These are phyloP conservation scores for Colletotrichum endophyticum DNA, from an alignment of 2,329 filamentous ascomycete genomes.

Conservation along the genomic window DNA sequence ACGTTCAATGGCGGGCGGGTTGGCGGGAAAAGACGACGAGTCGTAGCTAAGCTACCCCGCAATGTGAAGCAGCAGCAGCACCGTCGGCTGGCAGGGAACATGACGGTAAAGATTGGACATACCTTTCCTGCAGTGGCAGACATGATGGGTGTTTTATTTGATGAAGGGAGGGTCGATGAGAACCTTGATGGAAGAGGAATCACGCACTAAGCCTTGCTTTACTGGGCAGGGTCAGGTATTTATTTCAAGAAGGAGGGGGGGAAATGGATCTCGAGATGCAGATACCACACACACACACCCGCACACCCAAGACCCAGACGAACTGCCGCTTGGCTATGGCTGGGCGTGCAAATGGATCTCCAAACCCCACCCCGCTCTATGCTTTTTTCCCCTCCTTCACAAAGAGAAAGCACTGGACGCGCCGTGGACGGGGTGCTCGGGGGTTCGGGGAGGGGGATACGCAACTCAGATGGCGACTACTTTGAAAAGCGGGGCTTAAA, in stretches of 20 bases:
- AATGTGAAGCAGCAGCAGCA: background rate
- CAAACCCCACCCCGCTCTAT: conserved; percentile 16
- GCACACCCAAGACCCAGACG: background rate
- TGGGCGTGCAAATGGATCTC: conserved; percentile 1
- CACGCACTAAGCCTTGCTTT: conserved; percentile 6
- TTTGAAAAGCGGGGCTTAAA: conserved; percentile 5
- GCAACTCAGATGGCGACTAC: background rate
- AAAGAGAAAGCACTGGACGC: background rate
- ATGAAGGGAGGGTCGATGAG: conserved; percentile 11
- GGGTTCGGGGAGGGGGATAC: conserved; percentile 16
- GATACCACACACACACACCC: background rate
- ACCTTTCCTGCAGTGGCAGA: conserved; percentile 25
- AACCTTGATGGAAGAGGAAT: conserved; percentile 21
- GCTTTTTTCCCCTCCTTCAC: background rate
- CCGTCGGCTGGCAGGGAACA: background rate
- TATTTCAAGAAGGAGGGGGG: conserved; percentile 4
- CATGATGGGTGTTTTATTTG: conserved; percentile 11
- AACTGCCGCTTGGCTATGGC: conserved; percentile 12
- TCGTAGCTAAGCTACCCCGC: conserved; percentile 19
- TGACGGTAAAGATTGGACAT: background rate
- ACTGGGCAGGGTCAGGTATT: conserved; percentile 19
- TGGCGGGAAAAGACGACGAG: background rate
- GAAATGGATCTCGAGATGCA: background rate
- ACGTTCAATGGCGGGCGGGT: background rate
- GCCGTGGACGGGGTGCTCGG: conserved; percentile 1